Percentiles rank a stretch among this genome's conserved stretches.
Conservation (phyloP, 345 rosid species). For the Capsella bursapastoris region DNA sequence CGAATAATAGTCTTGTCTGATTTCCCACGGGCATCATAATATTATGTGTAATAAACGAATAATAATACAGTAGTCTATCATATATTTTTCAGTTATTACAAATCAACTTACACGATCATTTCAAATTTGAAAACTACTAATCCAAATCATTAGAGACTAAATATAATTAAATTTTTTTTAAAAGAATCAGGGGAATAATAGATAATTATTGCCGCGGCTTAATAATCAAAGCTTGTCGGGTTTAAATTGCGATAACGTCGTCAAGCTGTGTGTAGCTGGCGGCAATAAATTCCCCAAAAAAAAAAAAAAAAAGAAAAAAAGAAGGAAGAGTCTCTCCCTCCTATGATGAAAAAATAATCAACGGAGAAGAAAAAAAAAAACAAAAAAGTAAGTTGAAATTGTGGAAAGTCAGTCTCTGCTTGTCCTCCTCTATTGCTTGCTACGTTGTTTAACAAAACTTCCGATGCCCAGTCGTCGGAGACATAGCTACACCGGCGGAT, state of each 20-base stretch:
- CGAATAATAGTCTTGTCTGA: too few relatives aligned
- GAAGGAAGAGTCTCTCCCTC: too few relatives aligned
- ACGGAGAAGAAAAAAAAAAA: not conserved
- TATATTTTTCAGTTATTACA: too few relatives aligned
- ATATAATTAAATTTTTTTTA: too few relatives aligned
- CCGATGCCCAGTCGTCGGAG: constrained; percentile 49
- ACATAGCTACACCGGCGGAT: constrained; percentile 44
- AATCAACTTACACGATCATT: too few relatives aligned
- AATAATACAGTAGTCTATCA: too few relatives aligned
- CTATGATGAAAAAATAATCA: too few relatives aligned
- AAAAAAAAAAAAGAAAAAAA: not conserved
- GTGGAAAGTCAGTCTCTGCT: constrained; percentile 14
- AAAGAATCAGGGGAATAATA: not conserved
- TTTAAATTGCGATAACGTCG: not conserved
- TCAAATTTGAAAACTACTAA: too few relatives aligned
- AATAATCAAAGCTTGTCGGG: constrained; percentile 1
- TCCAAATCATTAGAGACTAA: not conserved
- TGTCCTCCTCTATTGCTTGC: constrained; percentile 7
- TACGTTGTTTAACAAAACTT: not conserved
- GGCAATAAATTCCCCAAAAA: not conserved
- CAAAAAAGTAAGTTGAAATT: constrained; percentile 2
- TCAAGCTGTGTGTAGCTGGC: constrained; percentile 13
- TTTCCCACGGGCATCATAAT: too few relatives aligned
- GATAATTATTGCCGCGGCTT: not conserved
- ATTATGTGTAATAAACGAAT: too few relatives aligned